Base-by-base conservation (phyloP, 2,329 filamentous ascomycete species). In the Colletotrichum camelliae region DNA sequence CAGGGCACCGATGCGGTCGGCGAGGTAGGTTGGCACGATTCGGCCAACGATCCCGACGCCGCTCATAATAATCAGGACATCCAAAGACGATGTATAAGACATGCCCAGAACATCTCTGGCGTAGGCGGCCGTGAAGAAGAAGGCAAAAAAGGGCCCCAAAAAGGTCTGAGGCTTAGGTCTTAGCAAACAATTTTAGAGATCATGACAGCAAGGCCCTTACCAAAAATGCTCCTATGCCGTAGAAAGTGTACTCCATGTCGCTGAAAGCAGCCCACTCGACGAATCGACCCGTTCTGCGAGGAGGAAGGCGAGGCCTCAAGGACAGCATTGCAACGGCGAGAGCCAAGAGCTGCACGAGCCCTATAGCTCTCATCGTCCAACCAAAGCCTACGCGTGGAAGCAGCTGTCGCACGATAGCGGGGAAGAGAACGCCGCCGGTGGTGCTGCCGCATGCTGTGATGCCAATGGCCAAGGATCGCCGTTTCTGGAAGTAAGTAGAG, bases 401-500 rank as follows among this genome's bases (percentile, higher is more conserved):
- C 10, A 94, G 84, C 65, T 89, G 86, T 57, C 91, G 87, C 76
- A 93, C 91, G 75, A 89, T 84, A 61, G 88, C 86, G 0, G 91
- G 91, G 79, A 91, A 93, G 16, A 92, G 81, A 10, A 78, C 35
- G 3, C 91, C 91, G 9, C 91, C 91, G 9, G 92, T 87, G 29
- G 88, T 90, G 64, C 88, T 90, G 9, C 93, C 93, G n/a, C 87
- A 87, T 0, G 92, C 91, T 1, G 89, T 87, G 27, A 94, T 81
- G 15, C 93, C 93, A 67, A 94, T 89, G 16, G 90, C 92, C 3
- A 94, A 82, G 0, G 89, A 88, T 57, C 91, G 87, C 74, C 86
- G 89, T 43, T 84, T 87, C 67, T 84, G 85, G 80, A 94, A 94
- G 79, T 94, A 95, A 8, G 93, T 93, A 2, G 92, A 90, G 2